Evolutionary conservation across 2,329 filamentous ascomycete species (phyloP).

Genomic region (Plenodomus tracheiphilus): DNA sequence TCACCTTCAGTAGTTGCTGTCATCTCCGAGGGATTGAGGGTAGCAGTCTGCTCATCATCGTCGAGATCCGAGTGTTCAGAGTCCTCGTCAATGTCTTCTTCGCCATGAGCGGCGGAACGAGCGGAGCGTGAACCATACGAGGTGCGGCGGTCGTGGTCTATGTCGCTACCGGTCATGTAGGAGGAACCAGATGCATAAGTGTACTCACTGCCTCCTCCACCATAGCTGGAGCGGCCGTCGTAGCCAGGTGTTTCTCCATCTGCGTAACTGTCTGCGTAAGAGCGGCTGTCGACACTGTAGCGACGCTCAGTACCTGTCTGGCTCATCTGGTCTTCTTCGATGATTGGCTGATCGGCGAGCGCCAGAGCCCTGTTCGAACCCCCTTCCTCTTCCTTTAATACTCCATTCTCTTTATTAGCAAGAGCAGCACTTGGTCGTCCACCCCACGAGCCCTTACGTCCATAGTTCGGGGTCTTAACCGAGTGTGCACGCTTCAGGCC

Average conservation of each 20-base stretch:
- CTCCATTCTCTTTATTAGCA: constrained; percentile 54
- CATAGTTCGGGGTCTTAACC: constrained; percentile 41
- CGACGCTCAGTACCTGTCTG: constrained; percentile 47
- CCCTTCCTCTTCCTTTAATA: constrained; percentile 47
- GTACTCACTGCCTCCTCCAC: constrained; percentile 48
- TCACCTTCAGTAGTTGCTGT: constrained; percentile 29
- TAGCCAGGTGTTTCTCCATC: constrained; percentile 42
- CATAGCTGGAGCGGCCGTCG: constrained; percentile 47
- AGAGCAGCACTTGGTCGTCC: constrained; percentile 34
- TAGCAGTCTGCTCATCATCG: constrained; percentile 35
- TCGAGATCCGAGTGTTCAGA: constrained; percentile 35
- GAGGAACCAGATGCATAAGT: constrained; percentile 53
- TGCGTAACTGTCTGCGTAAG: constrained; percentile 39
- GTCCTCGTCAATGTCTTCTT: constrained; percentile 38
- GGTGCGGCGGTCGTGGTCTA: constrained; percentile 47
- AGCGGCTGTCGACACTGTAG: constrained; percentile 40
- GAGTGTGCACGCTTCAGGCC: constrained; percentile 58
- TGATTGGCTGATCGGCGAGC: constrained; percentile 24
- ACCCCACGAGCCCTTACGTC: constrained; percentile 44
- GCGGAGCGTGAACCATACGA: constrained; percentile 46
- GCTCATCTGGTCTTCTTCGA: constrained; percentile 38
- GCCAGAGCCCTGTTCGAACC: constrained; percentile 18
- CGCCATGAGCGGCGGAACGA: constrained; percentile 36
- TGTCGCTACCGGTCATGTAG: constrained; percentile 54
- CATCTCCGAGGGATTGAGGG: constrained; percentile 30